Evolutionary conservation across 441 rosid species (phyloP), one percentile per base, ranked within the genome.

Genomic region (Euphorbia schlechtendalii): DNA sequence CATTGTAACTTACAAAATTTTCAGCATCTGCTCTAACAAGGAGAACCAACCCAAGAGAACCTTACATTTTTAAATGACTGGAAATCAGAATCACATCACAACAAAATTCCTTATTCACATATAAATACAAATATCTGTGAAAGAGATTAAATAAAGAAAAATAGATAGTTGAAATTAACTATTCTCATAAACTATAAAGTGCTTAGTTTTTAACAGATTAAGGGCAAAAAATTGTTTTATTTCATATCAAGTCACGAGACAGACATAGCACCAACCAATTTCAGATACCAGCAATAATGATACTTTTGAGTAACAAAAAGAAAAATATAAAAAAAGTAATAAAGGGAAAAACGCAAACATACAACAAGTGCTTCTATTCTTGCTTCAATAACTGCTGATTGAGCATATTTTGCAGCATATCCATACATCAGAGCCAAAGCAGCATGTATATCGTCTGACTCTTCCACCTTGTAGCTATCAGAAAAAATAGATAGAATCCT

Each of bases 351-450:
- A 57, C 74, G 49, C 64, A 68, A 61, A 45, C 99, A 71, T 91
- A 95, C 99, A 71, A 95, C 84, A 72, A 95, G 96, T 46, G 98
- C 99, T 73, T 95, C 94, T 67, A 95, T 95, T 82, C 99, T 83
- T 74, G 98, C 99, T 83, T 95, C 98, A 78, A 95, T 95, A 74
- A 95, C 97, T 36, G 94, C 77, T 67, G 99, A 79, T 46, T 96
- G 96, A 56, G 99, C 99, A 82, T 95, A 95, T 85, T 87, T 90
- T 67, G 99, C 99, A 67, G 99, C 98, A 86, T 91, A 95, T 78
- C 99, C 99, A 74, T 95, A 95, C 99, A 95, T 95, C 80, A 95
- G 81, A 71, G 99, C 99, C 79, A 95, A 80, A 70, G 98, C 99
- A 80, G 99, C 99, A 77, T 95, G 96, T 81, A 91, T 88, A 79